Evolutionary conservation across 116 monocot genomes (phyloP), one percentile per base, ranked within the genome.

Genomic region (Zostera marina): DNA sequence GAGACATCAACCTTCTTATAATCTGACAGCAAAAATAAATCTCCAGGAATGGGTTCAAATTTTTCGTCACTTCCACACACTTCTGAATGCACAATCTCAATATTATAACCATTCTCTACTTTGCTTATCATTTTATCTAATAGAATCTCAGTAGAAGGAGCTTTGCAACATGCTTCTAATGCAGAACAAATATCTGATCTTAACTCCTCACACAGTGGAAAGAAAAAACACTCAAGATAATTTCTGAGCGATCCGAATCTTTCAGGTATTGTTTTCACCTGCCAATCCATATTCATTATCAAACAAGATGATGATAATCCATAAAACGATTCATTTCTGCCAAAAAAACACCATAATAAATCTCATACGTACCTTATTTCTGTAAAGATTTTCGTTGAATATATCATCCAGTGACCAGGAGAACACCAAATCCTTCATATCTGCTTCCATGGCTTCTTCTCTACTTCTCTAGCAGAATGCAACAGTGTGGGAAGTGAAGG

Each of bases 131-230:
- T 0, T 10, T 6, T 9, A 3, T 73, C 11, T 2, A n/a, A 55
- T 11, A 17, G 0, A n/a, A 79, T 63, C 49, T 66, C 22, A 2
- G 47, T 24, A 40, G 65, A 66, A 32, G 75, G 76, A n/a, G 67
- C 60, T 44, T 47, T 22, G 5, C 73, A 41, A 9, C 61, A 24
- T 7, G 40, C 23, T 42, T 73, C 70, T 19, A 86, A 41, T 43
- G 48, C 64, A 0, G 85, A 81, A 43, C 46, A 44, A 8, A 85
- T 11, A 24, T 81, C 81, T 3, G 68, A 65, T 10, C 72, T 70
- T 4, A 69, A 26, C 63, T 84, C 84, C 41, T 80, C 84, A 4
- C 77, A 15, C 60, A 81, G 20, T 5, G 78, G 77, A 41, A 42
- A 56, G 0, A 11, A 52, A 41, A 56, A 85, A 2, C 66, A 69